Base-by-base conservation (phyloP, 192 early-diverging fungal species). In the Coemansia nantahalensis region DNA sequence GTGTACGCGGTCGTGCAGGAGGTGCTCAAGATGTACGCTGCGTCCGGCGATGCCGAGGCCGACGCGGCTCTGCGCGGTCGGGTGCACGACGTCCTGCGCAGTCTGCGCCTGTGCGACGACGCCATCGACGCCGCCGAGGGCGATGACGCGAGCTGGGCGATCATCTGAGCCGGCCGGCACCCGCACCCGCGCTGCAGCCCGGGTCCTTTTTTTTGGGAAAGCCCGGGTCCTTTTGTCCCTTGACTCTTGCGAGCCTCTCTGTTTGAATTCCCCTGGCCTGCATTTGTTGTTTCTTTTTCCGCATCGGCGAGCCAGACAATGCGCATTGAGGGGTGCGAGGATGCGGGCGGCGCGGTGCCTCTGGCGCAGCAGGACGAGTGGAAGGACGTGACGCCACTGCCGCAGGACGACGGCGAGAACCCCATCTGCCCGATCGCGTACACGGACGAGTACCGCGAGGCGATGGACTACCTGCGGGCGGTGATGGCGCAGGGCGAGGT, bases 391-490 rank as follows among this genome's bases (percentile, higher is more conserved):
- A 43, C 47, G 11, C 74, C 74, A n/a, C 52, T 77, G 39, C 48
- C 45, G 9, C 74, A 71, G 48, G 58, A 69, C 28, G 67, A 77
- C 22, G 63, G 55, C 35, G 19, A 31, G 22, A 23, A 45, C 35
- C 48, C 63, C 6, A 35, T 77, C 33, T 69, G 74, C 38, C 64
- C 68, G 5, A 77, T 77, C 18, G 68, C 68, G 2, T 77, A 77
- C 40, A 63, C 66, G 1, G 68, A 71, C 54, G 59, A 66, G 23
- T 77, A 71, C 55, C 40, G 46, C 19, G 67, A 69, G 37, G 45
- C 62, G 51, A 98, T 96, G 89, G 82, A 82, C 66, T 91, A 89
- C 63, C 89, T 97, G 66, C 83, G 94, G 9, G 93, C 93, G 0
- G 78, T 93, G 31, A 71, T 82, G 37, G 54, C 57, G 28, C 58